Evolutionary conservation across 441 rosid species (phyloP).

Genomic region (Populus tomentosa): DNA sequence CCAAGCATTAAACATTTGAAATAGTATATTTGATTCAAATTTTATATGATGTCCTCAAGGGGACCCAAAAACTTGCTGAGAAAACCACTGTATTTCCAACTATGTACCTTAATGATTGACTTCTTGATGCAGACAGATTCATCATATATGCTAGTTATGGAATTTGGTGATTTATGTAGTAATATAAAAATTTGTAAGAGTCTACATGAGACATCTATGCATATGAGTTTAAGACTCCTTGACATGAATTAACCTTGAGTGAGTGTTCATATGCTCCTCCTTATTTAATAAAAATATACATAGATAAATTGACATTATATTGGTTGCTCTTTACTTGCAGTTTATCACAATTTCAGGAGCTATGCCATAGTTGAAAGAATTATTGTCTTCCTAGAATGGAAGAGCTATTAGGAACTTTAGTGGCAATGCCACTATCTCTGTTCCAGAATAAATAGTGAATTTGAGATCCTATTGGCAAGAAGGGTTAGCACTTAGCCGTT

Average conservation of each 20-base stretch:
- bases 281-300: background rate
- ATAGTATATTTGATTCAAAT: background rate
- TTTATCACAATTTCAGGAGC: constrained; percentile 41
- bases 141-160: background rate
- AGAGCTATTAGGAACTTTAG: constrained; percentile 17
- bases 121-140: constrained; percentile 2
- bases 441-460: background rate
- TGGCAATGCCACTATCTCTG: background rate
- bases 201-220: background rate
- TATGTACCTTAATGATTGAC: background rate
- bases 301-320: background rate
- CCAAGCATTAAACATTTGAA: background rate
- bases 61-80: background rate
- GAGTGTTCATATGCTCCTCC: constrained; percentile 1
- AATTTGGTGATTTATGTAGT: background rate
- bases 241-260: background rate
- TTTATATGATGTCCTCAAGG: background rate
- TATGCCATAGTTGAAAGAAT: constrained; percentile 25
- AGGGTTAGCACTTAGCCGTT: background rate
- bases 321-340: constrained; percentile 28
- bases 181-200: background rate
- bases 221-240: background rate
- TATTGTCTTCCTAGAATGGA: background rate
- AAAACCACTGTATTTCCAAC: background rate
- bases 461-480: background rate